Conservation (phyloP, 306 rosid species). For the Castanopsis chinensis region DNA sequence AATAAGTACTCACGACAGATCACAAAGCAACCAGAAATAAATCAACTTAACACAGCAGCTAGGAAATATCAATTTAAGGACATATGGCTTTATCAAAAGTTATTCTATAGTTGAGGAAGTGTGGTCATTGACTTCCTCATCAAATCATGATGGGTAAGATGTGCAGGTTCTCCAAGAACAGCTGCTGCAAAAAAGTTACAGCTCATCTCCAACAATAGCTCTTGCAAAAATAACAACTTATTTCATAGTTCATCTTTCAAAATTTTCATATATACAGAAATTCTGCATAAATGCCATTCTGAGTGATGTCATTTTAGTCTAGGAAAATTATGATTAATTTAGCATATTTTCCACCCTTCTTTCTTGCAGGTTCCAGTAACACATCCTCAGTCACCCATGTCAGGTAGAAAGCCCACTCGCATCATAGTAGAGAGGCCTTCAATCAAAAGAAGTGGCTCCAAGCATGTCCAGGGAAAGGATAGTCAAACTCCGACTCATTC, state of each 20-base stretch:
- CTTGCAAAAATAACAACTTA: neutral
- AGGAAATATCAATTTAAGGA: neutral
- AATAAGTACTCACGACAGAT: neutral
- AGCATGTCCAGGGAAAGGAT: constrained; percentile 38
- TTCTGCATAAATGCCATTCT: neutral
- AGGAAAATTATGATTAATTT: neutral
- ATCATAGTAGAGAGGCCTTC: constrained; percentile 39
- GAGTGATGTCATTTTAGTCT: neutral
- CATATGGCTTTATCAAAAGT: neutral
- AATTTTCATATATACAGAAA: neutral
- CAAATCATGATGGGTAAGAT: neutral
- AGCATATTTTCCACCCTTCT: neutral
- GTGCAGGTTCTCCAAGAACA: neutral
- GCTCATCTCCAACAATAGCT: neutral
- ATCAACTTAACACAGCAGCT: neutral
- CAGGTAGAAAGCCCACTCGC: constrained; percentile 40
- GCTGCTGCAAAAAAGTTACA: neutral
- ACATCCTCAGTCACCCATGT: constrained; percentile 42
- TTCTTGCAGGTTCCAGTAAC: constrained; percentile 42
- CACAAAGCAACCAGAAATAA: neutral
- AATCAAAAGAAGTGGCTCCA: constrained; percentile 43
- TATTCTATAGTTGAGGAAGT: neutral
- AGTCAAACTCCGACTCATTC: constrained; percentile 38
- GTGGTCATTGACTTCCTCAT: neutral
- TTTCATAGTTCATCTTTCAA: neutral